A percentile compares a stretch with the other conserved stretches of the same genome.
These are phyloP conservation scores for Bacidia gigantensis DNA, from an alignment of 495 filamentous ascomycete genomes.

Conservation along the genomic window DNA sequence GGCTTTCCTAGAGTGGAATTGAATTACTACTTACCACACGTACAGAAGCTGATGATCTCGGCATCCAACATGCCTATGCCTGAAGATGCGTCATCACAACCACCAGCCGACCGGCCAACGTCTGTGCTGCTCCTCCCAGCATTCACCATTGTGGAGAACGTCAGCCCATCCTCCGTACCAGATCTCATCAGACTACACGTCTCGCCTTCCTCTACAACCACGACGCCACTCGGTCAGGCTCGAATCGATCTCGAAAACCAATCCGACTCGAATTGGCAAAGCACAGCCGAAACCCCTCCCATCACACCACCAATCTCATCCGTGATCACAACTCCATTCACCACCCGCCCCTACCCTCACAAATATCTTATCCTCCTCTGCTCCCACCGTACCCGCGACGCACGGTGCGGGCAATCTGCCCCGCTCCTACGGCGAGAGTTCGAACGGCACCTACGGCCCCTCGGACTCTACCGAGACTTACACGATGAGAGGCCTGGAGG, in stretches of 20 bases:
- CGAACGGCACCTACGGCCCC: constrained; percentile 71
- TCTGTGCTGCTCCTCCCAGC: constrained; percentile 76
- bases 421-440: constrained; percentile 77
- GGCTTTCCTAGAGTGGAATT: not conserved
- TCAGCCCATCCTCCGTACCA: constrained; percentile 61
- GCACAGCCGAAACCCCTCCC: not conserved
- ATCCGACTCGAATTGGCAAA: not conserved
- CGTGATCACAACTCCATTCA: constrained; percentile 34
- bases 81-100: constrained; percentile 35
- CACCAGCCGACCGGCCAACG: constrained; percentile 52
- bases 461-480: constrained; percentile 75
- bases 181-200: constrained; percentile 60
- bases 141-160: constrained; percentile 75
- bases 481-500: constrained; percentile 79
- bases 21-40: not conserved
- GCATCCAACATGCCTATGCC: constrained; percentile 86
- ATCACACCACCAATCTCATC: constrained; percentile 15
- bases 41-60: constrained; percentile 73
- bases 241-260: constrained; percentile 10
- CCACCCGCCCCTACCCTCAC: constrained; percentile 61
- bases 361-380: constrained; percentile 80
- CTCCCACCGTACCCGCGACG: constrained; percentile 84
- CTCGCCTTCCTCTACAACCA: constrained; percentile 59
- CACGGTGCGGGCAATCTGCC: constrained; percentile 84
- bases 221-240: constrained; percentile 40